Evolutionary conservation across 1,284 basidiomycete genomes (phyloP).

Genomic region (Sporisorium exsertum): DNA sequence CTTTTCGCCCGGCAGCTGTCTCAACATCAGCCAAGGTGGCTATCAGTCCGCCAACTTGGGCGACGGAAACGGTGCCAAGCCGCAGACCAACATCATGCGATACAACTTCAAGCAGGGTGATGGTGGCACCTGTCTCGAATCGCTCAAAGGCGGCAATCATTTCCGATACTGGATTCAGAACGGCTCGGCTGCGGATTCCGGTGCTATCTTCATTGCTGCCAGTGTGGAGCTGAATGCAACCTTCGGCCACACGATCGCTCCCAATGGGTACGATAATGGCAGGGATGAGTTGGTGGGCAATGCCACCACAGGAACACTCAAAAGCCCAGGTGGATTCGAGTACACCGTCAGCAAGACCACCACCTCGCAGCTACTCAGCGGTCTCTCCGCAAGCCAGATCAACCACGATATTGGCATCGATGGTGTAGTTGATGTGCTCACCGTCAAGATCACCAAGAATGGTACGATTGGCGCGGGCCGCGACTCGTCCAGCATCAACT

Average conservation of each 20-base stretch:
- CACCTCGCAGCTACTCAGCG: constrained; percentile 39
- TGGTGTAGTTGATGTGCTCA: constrained; percentile 58
- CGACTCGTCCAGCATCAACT: background rate
- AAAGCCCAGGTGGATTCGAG: constrained; percentile 48
- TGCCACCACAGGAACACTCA: constrained; percentile 54
- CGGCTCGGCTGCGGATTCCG: constrained; percentile 52
- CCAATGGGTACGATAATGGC: constrained; percentile 64
- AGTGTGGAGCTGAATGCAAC: constrained; percentile 55
- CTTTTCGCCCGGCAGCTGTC: constrained; percentile 57
- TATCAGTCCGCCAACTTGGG: constrained; percentile 66
- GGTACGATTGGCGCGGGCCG: constrained; percentile 45
- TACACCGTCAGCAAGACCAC: constrained; percentile 52
- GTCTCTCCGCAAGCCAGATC: constrained; percentile 47
- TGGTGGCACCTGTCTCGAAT: constrained; percentile 55
- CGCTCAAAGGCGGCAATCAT: constrained; percentile 65
- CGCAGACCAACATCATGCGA: constrained; percentile 62
- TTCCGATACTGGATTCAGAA: constrained; percentile 66
- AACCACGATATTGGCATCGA: constrained; percentile 65
- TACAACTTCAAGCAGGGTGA: constrained; percentile 58
- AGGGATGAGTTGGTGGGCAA: constrained; percentile 62
- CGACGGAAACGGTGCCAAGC: constrained; percentile 57
- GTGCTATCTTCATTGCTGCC: constrained; percentile 64
- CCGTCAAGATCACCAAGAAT: constrained; percentile 57
- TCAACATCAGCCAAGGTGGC: constrained; percentile 61
- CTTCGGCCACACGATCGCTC: constrained; percentile 57